Evolutionary conservation across 192 early-diverging fungal genomes (phyloP).

Genomic region (Haplosporangium gracile): DNA sequence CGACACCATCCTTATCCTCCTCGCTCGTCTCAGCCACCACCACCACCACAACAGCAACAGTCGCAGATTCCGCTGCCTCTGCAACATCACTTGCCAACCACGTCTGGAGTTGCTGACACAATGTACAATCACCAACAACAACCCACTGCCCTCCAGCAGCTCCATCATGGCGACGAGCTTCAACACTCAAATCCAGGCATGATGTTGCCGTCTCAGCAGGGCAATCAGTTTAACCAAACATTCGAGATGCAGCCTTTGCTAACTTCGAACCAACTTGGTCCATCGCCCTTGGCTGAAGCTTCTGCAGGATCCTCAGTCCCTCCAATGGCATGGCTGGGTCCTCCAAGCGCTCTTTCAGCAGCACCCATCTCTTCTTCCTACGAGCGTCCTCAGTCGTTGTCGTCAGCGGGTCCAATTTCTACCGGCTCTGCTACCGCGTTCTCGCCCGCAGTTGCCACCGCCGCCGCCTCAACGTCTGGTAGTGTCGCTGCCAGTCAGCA

Average conservation of each 20-base stretch:
- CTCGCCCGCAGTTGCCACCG: neutral
- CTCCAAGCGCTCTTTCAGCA: neutral
- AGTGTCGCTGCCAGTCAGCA: neutral
- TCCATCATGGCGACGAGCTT: neutral
- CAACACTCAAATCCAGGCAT: neutral
- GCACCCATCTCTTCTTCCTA: neutral
- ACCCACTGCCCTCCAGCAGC: neutral
- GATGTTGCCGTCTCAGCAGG: neutral
- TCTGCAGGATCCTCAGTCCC: neutral
- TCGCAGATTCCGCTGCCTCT: slow-evolving; percentile 14
- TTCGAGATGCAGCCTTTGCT: neutral
- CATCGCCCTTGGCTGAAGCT: neutral
- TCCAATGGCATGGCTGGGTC: neutral
- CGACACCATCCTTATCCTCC: slow-evolving; percentile 14
- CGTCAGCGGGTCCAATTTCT: neutral
- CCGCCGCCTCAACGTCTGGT: neutral
- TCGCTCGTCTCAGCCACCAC: neutral
- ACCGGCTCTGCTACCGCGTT: neutral
- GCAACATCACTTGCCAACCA: slow-evolving; percentile 12
- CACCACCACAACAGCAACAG: slow-evolving; percentile 3
- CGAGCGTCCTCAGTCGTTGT: neutral
- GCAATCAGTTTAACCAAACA: neutral
- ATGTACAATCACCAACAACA: slow-evolving; percentile 11
- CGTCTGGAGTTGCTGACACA: neutral
- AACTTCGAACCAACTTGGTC: neutral